A percentile compares a stretch with the other conserved stretches of the same genome.
Conservation (phyloP, 495 filamentous ascomycete species). For the Podospora comata region DNA sequence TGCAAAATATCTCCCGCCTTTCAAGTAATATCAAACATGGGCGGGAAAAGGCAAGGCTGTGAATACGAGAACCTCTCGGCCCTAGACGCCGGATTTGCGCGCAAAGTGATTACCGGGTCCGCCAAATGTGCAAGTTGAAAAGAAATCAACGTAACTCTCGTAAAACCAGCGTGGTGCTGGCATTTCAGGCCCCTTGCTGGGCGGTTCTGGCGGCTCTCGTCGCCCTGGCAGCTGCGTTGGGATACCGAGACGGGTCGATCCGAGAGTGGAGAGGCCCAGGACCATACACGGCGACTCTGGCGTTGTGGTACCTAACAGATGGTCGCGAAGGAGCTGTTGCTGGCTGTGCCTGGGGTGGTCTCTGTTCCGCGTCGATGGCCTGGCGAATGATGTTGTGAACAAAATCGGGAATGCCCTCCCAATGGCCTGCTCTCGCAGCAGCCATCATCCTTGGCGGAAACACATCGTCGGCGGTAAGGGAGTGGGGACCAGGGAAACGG, state of each 20-base stretch:
- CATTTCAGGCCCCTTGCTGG: neutral
- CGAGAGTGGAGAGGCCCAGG: constrained; percentile 15
- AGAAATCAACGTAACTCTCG: neutral
- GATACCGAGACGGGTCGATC: neutral
- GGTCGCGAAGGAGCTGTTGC: constrained; percentile 9
- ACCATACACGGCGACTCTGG: constrained; percentile 11
- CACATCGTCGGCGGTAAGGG: constrained; percentile 35
- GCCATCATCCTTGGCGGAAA: constrained; percentile 43
- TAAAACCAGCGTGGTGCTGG: neutral
- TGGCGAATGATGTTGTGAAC: constrained; percentile 47
- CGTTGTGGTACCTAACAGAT: constrained; percentile 13
- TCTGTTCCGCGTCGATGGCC: constrained; percentile 29
- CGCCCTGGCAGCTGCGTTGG: no score
- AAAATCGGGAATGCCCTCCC: constrained; percentile 50
- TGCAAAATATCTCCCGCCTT: neutral
- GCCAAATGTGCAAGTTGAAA: neutral
- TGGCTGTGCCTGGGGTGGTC: constrained; percentile 4
- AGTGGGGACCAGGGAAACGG: constrained; percentile 31
- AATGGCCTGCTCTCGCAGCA: constrained; percentile 48
- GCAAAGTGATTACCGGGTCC: neutral
- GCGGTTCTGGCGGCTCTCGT: neutral
- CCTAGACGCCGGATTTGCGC: neutral
- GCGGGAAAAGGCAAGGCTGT: neutral
- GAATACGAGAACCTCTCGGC: neutral
- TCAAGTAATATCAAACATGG: neutral